phyloP scores from a whole-genome alignment of 257 asterid genomes.

The Primulina huaijiensis region DNA sequence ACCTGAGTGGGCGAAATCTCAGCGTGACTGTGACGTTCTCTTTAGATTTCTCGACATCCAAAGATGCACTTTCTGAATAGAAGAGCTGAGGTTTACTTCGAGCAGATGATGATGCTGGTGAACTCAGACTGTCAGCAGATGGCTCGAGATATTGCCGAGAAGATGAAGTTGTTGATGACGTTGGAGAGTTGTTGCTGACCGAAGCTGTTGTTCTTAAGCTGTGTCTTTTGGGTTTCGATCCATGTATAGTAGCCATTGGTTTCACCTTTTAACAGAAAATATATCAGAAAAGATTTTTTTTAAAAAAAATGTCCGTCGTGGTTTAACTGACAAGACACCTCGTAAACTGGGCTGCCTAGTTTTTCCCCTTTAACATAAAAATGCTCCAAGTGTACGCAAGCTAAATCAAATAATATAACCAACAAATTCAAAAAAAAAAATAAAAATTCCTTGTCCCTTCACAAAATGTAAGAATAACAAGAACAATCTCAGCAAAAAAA shows the following conservation, averaged over 20 bases:
- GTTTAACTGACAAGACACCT: not conserved
- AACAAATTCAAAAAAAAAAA: not conserved
- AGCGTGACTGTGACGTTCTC: constrained; percentile 95
- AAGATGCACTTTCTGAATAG: constrained; percentile 43
- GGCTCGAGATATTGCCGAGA: constrained; percentile 69
- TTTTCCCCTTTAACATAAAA: not conserved
- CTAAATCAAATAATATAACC: not conserved
- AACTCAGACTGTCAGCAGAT: constrained; percentile 61
- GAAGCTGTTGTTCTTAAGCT: constrained; percentile 33
- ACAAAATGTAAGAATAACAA: not conserved
- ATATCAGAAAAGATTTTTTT: constrained; percentile 8
- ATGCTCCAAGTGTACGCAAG: not conserved
- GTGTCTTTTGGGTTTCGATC: constrained; percentile 47
- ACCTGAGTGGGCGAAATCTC: constrained; percentile 99
- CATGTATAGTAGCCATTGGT: constrained; percentile 65
- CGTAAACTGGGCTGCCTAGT: not conserved
- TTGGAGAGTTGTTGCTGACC: constrained; percentile 46
- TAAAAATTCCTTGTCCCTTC: not conserved
- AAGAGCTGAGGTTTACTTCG: constrained; percentile 62
- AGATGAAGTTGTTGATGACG: constrained; percentile 86
- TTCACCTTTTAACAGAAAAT: constrained; percentile 21
- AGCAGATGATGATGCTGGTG: constrained; percentile 89
- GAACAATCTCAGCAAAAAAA: not conserved
- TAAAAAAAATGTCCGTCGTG: constrained; percentile 12
- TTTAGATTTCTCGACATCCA: constrained; percentile 64